phyloP scores from a whole-genome alignment of 352 stramenopile genomes.

The Globisporangium heterothallicum region DNA sequence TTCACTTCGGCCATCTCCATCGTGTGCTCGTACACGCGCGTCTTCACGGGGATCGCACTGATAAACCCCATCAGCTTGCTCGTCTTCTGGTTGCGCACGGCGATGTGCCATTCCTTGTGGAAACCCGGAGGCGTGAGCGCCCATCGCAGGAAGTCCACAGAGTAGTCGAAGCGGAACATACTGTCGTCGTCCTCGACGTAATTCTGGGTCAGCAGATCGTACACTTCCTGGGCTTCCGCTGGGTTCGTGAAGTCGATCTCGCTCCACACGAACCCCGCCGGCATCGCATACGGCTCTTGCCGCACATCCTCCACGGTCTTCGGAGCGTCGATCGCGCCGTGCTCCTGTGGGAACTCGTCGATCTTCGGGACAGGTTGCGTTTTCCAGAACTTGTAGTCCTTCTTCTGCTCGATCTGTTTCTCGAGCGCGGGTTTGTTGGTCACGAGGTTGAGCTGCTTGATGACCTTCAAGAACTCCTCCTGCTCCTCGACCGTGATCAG shows the following conservation, averaged over 20 bases:
- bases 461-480: constrained; percentile 60
- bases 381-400: constrained; percentile 88
- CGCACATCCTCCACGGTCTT: constrained; percentile 90
- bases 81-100: constrained; percentile 87
- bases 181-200: constrained; percentile 99
- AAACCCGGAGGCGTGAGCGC: constrained; percentile 93
- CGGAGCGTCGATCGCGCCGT: constrained; percentile 91
- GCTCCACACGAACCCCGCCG: constrained; percentile 92
- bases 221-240: constrained; percentile 90
- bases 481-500: constrained; percentile 51
- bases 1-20: constrained; percentile 95
- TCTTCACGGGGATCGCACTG: constrained; percentile 89
- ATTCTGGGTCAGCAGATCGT: constrained; percentile 95
- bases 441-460: constrained; percentile 59
- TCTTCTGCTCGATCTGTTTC: constrained; percentile 18
- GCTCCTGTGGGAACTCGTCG: constrained; percentile 55
- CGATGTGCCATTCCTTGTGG: constrained; percentile 92
- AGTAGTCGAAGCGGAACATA: constrained; percentile 95
- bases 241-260: constrained; percentile 86
- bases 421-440: constrained; percentile 26
- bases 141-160: constrained; percentile 78
- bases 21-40: constrained; percentile 50
- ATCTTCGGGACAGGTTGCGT: constrained; percentile 85
- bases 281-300: constrained; percentile 95
- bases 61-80: constrained; percentile 98